These are phyloP conservation scores for Cercospora berteroae DNA, from an alignment of 2,329 filamentous ascomycete genomes.

Conservation along the genomic window DNA sequence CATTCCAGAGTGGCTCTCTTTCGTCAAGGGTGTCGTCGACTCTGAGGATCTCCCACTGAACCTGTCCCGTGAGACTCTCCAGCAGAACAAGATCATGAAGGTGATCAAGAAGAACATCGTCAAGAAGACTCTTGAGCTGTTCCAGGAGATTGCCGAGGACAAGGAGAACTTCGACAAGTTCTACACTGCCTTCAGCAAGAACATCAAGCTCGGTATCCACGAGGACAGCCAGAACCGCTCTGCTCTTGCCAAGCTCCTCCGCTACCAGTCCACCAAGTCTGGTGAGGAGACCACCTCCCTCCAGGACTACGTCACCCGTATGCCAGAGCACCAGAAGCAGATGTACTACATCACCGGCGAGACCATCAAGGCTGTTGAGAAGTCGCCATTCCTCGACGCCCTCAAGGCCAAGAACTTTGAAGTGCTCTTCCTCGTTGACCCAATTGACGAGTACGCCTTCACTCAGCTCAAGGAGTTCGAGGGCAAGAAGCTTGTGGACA, in stretches of 20 bases:
- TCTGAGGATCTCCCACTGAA: slow-evolving; percentile 99
- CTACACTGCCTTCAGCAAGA: slow-evolving; percentile 99
- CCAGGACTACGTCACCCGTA: slow-evolving; percentile 95
- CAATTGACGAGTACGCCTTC: slow-evolving; percentile 99
- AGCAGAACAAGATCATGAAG: slow-evolving; percentile 99
- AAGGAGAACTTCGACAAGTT: slow-evolving; percentile 99
- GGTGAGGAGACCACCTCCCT: slow-evolving; percentile 97
- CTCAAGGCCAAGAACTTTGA: slow-evolving; percentile 99
- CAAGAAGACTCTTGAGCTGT: slow-evolving; percentile 99
- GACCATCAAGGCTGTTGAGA: slow-evolving; percentile 95
- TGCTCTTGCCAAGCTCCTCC: slow-evolving; percentile 92
- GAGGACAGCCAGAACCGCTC: slow-evolving; percentile 97
- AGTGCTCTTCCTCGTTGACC: slow-evolving; percentile 98
- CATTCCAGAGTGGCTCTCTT: slow-evolving; percentile 98
- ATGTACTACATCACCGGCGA: slow-evolving; percentile 99
- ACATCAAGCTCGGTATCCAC: slow-evolving; percentile 99
- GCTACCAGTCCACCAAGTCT: slow-evolving; percentile 99
- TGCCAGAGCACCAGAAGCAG: slow-evolving; percentile 99
- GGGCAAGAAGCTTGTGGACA: slow-evolving; percentile 99
- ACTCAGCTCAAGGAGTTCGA: slow-evolving; percentile 99
- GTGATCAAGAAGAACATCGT: slow-evolving; percentile 99
- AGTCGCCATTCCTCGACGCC: slow-evolving; percentile 97
- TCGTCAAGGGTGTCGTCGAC: slow-evolving; percentile 99
- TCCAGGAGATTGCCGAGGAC: slow-evolving; percentile 98
- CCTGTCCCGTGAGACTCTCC: slow-evolving; percentile 98